Base-by-base conservation (phyloP, 352 stramenopile species). In the Phytopythium helicoides region DNA sequence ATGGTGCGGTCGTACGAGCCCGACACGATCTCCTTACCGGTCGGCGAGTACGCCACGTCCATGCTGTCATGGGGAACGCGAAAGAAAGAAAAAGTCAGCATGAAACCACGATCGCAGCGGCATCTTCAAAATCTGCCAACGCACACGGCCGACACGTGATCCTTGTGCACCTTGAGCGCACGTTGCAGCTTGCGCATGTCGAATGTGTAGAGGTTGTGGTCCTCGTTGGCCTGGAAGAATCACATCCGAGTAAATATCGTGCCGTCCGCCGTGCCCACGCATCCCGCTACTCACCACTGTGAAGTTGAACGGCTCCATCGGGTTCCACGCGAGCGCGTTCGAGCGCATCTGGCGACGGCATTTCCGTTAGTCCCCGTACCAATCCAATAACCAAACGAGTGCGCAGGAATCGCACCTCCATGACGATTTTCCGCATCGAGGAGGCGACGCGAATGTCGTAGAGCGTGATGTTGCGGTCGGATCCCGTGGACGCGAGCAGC, bases 321-420 rank as follows among this genome's bases (percentile, higher is more conserved):
- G 98, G 82, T 99, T 99, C 98, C 98, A 99, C 56, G 97, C 96
- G 16, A 99, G 66, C 56, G 90, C 95, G 62, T 99, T 99, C 33
- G 84, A 97, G 54, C 89, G 92, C 96, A 99, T 99, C 50, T 41
- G 18, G 8, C 36, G 36, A n/a, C 6, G 9, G 18, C 36, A 62
- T 51, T 42, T 97, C 55, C 6, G 19, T 18, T 18, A 46, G 3
- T 46, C 14, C 3, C 19, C 16, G 3, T 46, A 25, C 16, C 14
- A 14, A 25, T 8, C 39, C n/a, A n/a, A 19, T 10, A 23, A 25
- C 16, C 14, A 25, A 18, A 46, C 11, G 39, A 48, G 16, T 26
- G 21, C 50, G 16, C 22, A 21, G 36, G 9, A 22, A 14, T 9
- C 36, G 36, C 14, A 41, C 36, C 36, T 81, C 75, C 66, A 92